These are phyloP conservation scores for Cyberlindnera maritima DNA, from an alignment of 805 yeast species.

Conservation along the genomic window DNA sequence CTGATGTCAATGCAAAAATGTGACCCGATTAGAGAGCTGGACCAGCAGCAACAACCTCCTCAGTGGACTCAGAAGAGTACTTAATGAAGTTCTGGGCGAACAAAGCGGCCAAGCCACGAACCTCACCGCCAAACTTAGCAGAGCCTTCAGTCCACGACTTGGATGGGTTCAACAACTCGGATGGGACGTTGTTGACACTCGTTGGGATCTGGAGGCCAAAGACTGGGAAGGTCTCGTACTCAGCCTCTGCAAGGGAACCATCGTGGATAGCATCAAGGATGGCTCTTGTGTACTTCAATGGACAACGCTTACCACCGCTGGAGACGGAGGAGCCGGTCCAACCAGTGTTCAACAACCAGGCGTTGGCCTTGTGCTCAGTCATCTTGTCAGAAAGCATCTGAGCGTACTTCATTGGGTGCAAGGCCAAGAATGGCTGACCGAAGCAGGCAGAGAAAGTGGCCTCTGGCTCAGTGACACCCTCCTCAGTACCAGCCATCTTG, in stretches of 20 bases:
- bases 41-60: slow-evolving; percentile 91
- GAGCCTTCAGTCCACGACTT: slow-evolving; percentile 69
- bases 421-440: slow-evolving; percentile 97
- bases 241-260: slow-evolving; percentile 78
- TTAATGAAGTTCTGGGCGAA: slow-evolving; percentile 85
- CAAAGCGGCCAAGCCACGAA: slow-evolving; percentile 64
- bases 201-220: slow-evolving; percentile 89
- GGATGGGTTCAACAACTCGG: slow-evolving; percentile 82
- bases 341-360: slow-evolving; percentile 97
- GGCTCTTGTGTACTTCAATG: slow-evolving; percentile 96
- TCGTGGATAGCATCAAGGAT: slow-evolving; percentile 92
- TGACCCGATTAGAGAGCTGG: slow-evolving; percentile 42
- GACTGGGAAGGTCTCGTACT: slow-evolving; percentile 79
- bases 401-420: slow-evolving; percentile 98
- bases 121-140: slow-evolving; percentile 51
- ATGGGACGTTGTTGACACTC: slow-evolving; percentile 71
- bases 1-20: not conserved
- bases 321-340: slow-evolving; percentile 96
- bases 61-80: slow-evolving; percentile 78
- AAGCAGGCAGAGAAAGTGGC: slow-evolving; percentile 98
- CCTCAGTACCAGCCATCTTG: slow-evolving; percentile 99
- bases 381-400: slow-evolving; percentile 94
- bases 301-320: slow-evolving; percentile 95
- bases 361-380: slow-evolving; percentile 80
- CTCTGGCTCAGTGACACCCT: slow-evolving; percentile 97